These are phyloP conservation scores for Chaetothyriales sp. DNA, from an alignment of 2,329 filamentous ascomycete genomes.

Conservation along the genomic window DNA sequence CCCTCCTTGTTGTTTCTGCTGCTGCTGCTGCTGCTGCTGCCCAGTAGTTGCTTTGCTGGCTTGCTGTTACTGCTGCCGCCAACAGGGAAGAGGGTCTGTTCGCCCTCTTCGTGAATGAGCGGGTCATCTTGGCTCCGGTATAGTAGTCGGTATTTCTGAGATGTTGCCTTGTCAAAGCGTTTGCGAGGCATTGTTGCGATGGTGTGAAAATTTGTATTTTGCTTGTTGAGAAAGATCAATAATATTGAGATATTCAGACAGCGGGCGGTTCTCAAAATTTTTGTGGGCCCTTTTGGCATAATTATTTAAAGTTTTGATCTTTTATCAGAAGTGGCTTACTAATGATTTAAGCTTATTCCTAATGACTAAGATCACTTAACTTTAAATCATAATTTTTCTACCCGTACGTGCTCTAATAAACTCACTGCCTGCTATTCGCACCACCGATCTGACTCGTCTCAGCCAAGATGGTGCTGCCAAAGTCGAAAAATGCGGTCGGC, in stretches of 20 bases:
- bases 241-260: too few relatives aligned
- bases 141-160: constrained; percentile 84
- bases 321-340: too few relatives aligned
- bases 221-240: neutral
- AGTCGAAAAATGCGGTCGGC: constrained; percentile 88
- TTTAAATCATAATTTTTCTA: too few relatives aligned
- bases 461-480: constrained; percentile 56
- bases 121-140: constrained; percentile 96
- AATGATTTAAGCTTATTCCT: too few relatives aligned
- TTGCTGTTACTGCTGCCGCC: constrained; percentile 19
- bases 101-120: constrained; percentile 81
- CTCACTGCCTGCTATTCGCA: too few relatives aligned
- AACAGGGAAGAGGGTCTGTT: constrained; percentile 73
- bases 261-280: too few relatives aligned
- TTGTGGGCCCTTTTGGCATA: too few relatives aligned
- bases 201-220: neutral
- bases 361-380: too few relatives aligned
- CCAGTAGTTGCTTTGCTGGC: constrained; percentile 6
- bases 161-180: constrained; percentile 81
- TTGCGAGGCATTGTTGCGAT: constrained; percentile 35
- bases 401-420: too few relatives aligned
- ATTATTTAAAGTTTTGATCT: too few relatives aligned
- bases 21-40: constrained; percentile 12
- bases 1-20: constrained; percentile 33
- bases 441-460: neutral